Conservation (phyloP, 1,284 basidiomycete species). For the Ceratobasidium sp. region DNA sequence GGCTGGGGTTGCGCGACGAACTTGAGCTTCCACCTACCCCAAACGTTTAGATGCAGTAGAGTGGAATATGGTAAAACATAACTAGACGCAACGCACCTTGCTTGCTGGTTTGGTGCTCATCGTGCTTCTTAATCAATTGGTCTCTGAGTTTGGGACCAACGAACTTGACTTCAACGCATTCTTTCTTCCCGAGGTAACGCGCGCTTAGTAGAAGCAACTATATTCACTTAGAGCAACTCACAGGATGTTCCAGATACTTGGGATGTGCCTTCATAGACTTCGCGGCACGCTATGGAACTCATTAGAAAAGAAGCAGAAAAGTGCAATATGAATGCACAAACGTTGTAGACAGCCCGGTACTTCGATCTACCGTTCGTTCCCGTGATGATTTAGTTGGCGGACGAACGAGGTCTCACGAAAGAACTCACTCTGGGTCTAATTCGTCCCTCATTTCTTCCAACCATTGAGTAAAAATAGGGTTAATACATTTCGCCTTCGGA, state of each 20-base stretch:
- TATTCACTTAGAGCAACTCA: neutral
- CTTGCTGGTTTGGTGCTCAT: slow-evolving; percentile 2
- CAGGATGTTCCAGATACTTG: slow-evolving; percentile 35
- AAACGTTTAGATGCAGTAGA: neutral
- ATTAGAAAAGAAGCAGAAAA: too few species aligned
- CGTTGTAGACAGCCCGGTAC: slow-evolving; percentile 22
- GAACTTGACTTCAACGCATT: slow-evolving; percentile 32
- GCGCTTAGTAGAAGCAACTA: neutral
- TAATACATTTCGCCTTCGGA: slow-evolving; percentile 23
- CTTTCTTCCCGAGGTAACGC: slow-evolving; percentile 7
- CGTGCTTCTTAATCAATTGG: slow-evolving; percentile 15
- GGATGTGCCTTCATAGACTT: slow-evolving; percentile 37
- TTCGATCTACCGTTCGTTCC: slow-evolving; percentile 8
- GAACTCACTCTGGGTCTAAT: slow-evolving; percentile 33
- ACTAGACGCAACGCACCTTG: slow-evolving; percentile 3
- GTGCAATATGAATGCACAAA: neutral
- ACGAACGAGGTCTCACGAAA: neutral
- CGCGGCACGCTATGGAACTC: slow-evolving; percentile 17
- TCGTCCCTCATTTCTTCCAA: slow-evolving; percentile 42
- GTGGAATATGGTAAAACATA: neutral
- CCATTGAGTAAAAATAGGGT: slow-evolving; percentile 32
- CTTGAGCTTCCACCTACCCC: neutral
- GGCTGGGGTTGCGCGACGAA: neutral
- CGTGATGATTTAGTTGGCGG: neutral
- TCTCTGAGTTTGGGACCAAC: slow-evolving; percentile 33